These are phyloP conservation scores for Saxophila tyrrhenica DNA, from an alignment of 495 filamentous ascomycete species.

Conservation along the genomic window DNA sequence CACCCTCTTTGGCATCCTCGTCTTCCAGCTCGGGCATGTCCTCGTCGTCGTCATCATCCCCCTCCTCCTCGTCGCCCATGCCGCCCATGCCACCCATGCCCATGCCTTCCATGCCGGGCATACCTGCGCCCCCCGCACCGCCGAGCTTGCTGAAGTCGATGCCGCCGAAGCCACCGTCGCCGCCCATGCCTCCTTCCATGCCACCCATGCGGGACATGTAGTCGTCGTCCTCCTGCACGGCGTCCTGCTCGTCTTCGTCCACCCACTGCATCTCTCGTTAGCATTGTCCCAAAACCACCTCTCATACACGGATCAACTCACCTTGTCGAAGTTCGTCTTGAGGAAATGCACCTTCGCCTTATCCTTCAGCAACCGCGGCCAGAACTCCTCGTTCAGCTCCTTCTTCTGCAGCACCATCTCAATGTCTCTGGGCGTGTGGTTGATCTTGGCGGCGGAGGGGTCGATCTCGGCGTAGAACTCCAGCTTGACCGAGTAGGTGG, in stretches of 20 bases:
- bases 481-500: slow-evolving; percentile 73
- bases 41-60: slow-evolving; percentile 50
- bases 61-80: slow-evolving; percentile 40
- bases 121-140: slow-evolving; percentile 35
- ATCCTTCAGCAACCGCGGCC: slow-evolving; percentile 88
- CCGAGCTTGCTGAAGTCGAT: slow-evolving; percentile 87
- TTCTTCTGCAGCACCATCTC: slow-evolving; percentile 93
- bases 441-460: slow-evolving; percentile 60
- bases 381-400: slow-evolving; percentile 80
- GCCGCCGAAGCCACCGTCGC: slow-evolving; percentile 52
- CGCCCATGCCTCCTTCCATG: slow-evolving; percentile 39
- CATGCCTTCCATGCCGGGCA: slow-evolving; percentile 34
- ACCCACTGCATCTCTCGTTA: slow-evolving; percentile 57
- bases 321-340: slow-evolving; percentile 98
- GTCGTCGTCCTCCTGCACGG: slow-evolving; percentile 65
- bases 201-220: slow-evolving; percentile 57
- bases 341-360: slow-evolving; percentile 84
- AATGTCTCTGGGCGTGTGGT: slow-evolving; percentile 74
- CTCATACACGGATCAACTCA: slow-evolving; percentile 26
- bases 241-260: slow-evolving; percentile 98
- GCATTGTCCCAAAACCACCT: slow-evolving; percentile 1
- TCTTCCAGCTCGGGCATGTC: slow-evolving; percentile 50
- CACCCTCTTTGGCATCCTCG: slow-evolving; percentile 32
- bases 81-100: slow-evolving; percentile 15
- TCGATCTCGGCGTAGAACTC: slow-evolving; percentile 91